Percentiles rank a stretch among this genome's conserved stretches.
Conservation (phyloP, 352 stramenopile species). For the Pythium brachiatum region DNA sequence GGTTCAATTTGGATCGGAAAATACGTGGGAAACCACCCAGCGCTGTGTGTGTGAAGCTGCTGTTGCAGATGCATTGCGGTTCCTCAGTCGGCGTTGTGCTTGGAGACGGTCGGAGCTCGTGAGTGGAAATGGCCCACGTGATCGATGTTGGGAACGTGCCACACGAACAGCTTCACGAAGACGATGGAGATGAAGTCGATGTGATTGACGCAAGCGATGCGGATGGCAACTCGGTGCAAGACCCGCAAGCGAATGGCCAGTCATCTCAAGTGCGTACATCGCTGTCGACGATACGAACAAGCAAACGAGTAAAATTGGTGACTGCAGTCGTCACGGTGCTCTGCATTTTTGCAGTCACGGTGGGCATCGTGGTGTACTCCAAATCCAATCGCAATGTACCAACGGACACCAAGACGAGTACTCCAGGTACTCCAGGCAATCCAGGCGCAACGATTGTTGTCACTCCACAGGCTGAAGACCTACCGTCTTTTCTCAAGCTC, state of each 20-base stretch:
- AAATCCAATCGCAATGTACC: not conserved
- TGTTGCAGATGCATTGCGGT: not conserved
- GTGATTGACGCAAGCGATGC: constrained; percentile 1
- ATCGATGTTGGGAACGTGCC: constrained; percentile 17
- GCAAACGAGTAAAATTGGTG: constrained; percentile 14
- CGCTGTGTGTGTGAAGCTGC: too few species aligned
- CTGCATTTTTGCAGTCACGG: constrained; percentile 7
- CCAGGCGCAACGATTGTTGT: constrained; percentile 27
- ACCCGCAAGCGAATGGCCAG: not conserved
- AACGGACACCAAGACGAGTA: not conserved
- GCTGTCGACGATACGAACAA: constrained; percentile 1
- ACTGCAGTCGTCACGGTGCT: constrained; percentile 9
- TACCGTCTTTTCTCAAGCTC: constrained; percentile 43
- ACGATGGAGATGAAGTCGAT: constrained; percentile 14
- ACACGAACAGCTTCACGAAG: constrained; percentile 13
- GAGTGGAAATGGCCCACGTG: constrained; percentile 16
- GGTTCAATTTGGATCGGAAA: not conserved
- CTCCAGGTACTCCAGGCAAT: too few species aligned
- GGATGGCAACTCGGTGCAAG: not conserved
- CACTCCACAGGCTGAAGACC: constrained; percentile 10
- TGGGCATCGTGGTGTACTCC: constrained; percentile 14
- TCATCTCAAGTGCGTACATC: not conserved
- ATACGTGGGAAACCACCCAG: not conserved
- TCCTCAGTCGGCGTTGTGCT: not conserved
- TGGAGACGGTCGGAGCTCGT: not conserved